A percentile compares a stretch with the other conserved stretches of the same genome.
Conservation (phyloP, 179 eudicot genomes). For the Dionaea muscipula region DNA sequence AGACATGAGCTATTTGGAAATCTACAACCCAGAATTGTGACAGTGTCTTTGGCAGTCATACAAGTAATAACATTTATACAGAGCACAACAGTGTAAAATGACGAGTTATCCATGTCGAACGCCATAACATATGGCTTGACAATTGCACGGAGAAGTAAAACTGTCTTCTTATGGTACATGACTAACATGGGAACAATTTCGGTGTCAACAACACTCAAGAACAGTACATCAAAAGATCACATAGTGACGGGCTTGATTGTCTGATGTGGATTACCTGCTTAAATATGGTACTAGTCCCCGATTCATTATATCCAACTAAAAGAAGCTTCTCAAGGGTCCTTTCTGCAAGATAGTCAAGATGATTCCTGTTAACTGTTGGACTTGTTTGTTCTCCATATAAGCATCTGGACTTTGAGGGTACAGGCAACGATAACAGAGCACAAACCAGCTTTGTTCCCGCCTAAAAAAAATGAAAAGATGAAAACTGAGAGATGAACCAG, state of each 20-base stretch:
- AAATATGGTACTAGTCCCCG: conserved; percentile 90
- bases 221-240: neutral
- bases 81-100: no score
- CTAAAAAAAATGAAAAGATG: conserved; percentile 21
- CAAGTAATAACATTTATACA: no score
- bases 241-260: neutral
- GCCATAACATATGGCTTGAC: no score
- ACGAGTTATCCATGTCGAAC: no score
- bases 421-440: conserved; percentile 84
- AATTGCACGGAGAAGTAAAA: no score
- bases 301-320: conserved; percentile 63
- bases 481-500: neutral
- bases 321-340: conserved; percentile 66
- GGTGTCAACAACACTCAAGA: neutral
- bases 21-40: no score
- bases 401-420: conserved; percentile 58
- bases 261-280: conserved; percentile 55
- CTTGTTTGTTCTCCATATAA: conserved; percentile 43
- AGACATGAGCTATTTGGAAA: no score
- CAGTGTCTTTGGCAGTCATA: no score
- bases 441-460: conserved; percentile 89
- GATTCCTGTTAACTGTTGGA: conserved; percentile 28
- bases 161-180: no score
- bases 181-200: no score
- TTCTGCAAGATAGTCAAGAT: conserved; percentile 58